Evolutionary conservation across 495 filamentous ascomycete species (phyloP), one percentile per base, ranked within the genome.

Genomic region (Talaromyces stipitatus): DNA sequence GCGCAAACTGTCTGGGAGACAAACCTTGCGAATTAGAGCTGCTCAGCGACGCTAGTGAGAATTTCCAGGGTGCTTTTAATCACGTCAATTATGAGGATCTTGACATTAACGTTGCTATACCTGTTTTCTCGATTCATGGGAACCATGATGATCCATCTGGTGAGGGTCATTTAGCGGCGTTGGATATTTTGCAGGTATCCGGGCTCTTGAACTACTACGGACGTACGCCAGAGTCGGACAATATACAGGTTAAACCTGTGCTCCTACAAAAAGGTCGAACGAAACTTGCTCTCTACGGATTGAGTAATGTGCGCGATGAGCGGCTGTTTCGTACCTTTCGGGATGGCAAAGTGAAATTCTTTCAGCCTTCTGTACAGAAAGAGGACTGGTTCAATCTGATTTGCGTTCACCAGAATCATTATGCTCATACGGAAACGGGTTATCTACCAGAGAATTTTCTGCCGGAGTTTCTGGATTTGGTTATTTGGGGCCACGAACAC

Each of bases 91-190:
- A 97, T 65, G 89, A 97, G 66, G 94, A 99, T 62, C 83, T 91
- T 22, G 91, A 99, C 66, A 96, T 99, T 65, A 99, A 99, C 62
- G 85, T 99, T 59, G 91, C 91, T 11, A 96, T 97, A 46, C 94
- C 94, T 0, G 90, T 99, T 30, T 99, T 99, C 66, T 95, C 91
- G 1, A 99, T 99, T 50, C 94, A 99, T 64, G 94, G 94, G 27
- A 99, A 99, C 66, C 94, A 99, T 72, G 94, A 99, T 65, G 94
- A 99, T 69, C 94, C 94, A 1, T 90, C 90, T 43, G 94, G 95
- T 6, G 91, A 96, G 60, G 95, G 91, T 23, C 88, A 92, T 68
- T 82, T 87, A 52, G 91, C 92, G 57, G 89, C 91, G 12, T 78
- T 99, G 12, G 94, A 99, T 69, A 67, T 99, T 7, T 82, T 99